Conservation (phyloP, 805 yeast species). For the Hanseniaspora pseudoguilliermondii region DNA sequence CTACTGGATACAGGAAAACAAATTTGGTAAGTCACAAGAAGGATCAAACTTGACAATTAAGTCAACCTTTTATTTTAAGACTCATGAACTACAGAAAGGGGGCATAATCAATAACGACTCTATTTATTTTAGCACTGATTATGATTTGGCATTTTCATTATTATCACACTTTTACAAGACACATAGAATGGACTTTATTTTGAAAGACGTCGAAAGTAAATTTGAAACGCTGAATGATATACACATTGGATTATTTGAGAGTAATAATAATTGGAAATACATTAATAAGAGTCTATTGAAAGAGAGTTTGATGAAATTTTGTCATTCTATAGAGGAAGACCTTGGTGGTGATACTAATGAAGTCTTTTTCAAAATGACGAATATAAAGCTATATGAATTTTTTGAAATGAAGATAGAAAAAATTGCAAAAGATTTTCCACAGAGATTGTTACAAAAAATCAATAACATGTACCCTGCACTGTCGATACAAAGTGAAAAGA, state of each 20-base stretch:
- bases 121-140: background rate
- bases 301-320: background rate
- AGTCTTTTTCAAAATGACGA: slow-evolving; percentile 1
- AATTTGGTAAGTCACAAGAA: slow-evolving; percentile 10
- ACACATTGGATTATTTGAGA: slow-evolving; percentile 2
- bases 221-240: slow-evolving; percentile 5
- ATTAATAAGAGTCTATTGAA: background rate
- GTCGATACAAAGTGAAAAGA: background rate
- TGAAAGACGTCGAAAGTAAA: background rate
- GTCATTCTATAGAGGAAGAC: slow-evolving; percentile 3
- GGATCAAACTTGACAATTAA: slow-evolving; percentile 1
- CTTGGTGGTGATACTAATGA: slow-evolving; percentile 3
- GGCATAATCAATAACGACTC: background rate
- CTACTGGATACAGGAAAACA: background rate
- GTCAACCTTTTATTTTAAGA: slow-evolving; percentile 1
- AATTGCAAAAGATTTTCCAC: background rate
- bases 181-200: background rate
- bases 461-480: background rate
- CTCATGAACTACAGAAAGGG: background rate
- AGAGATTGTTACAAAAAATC: background rate
- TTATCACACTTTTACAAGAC: background rate
- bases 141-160: slow-evolving; percentile 4
- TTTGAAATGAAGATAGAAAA: background rate
- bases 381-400: background rate
- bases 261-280: background rate